A percentile compares a stretch with the other conserved stretches of the same genome.
These are phyloP conservation scores for Theileria orientalis DNA, from an alignment of 169 alveolate species.

Conservation along the genomic window DNA sequence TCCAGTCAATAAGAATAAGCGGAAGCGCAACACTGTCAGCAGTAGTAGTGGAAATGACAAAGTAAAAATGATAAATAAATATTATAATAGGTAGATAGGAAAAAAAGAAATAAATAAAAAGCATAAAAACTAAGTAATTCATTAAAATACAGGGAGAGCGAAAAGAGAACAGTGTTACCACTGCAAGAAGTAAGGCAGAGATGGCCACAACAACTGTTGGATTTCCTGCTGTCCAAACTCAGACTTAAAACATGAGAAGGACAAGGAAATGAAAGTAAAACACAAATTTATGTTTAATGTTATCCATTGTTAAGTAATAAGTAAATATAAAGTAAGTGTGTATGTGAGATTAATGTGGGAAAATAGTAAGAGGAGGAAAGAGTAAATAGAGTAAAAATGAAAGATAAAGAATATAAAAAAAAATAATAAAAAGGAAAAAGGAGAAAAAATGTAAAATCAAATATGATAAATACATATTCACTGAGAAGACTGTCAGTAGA, in stretches of 20 bases:
- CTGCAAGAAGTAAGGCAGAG: conserved; percentile 62
- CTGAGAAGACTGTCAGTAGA: conserved; percentile 24
- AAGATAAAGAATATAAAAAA: no score
- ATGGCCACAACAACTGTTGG: conserved; percentile 68
- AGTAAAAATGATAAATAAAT: background rate
- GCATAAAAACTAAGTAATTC: background rate
- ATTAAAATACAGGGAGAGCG: conserved; percentile 41
- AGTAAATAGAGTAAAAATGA: no score
- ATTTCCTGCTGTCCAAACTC: conserved; percentile 54
- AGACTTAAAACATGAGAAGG: conserved; percentile 43
- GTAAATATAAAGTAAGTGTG: no score
- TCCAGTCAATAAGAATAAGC: conserved; percentile 48
- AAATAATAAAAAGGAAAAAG: no score
- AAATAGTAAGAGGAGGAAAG: no score
- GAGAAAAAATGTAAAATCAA: background rate
- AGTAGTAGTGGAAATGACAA: conserved; percentile 63
- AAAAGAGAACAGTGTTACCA: conserved; percentile 53
- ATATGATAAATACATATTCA: background rate
- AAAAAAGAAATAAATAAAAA: no score
- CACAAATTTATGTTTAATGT: no score
- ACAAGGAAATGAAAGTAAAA: background rate
- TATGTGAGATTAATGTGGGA: no score
- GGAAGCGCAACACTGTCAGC: conserved; percentile 62
- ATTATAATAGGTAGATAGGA: background rate
- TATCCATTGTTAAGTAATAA: no score